These are phyloP conservation scores for Pichia gijzeniarum DNA, from an alignment of 805 yeast species.

Conservation along the genomic window DNA sequence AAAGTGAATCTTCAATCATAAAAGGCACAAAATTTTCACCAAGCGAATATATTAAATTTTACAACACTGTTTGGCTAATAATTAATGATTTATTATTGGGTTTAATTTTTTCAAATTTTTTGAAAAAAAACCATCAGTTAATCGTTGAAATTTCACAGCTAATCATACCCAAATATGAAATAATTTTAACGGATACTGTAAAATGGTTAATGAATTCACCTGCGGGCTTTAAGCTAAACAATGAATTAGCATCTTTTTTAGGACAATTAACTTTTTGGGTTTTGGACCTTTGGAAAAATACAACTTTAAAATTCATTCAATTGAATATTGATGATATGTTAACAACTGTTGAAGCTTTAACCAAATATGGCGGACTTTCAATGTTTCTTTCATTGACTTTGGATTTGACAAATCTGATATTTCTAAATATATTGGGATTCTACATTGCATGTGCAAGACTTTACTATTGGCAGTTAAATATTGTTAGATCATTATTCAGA, in stretches of 20 bases:
- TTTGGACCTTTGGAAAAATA: conserved; percentile 53
- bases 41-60: conserved; percentile 67
- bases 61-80: conserved; percentile 84
- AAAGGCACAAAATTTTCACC: conserved; percentile 34
- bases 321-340: conserved; percentile 15
- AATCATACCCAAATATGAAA: conserved; percentile 31
- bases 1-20: conserved; percentile 35
- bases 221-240: conserved; percentile 87
- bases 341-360: conserved; percentile 13
- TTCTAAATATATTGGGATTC: conserved; percentile 70
- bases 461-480: conserved; percentile 66
- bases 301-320: conserved; percentile 15
- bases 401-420: conserved; percentile 57
- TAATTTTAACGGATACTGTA: conserved; percentile 36
- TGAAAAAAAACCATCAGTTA: conserved; percentile 23
- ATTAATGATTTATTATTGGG: conserved; percentile 80
- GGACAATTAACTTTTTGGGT: conserved; percentile 88
- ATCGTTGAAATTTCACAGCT: conserved; percentile 10
- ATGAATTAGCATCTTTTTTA: conserved; percentile 75
- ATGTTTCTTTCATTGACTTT: conserved; percentile 58
- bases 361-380: conserved; percentile 50
- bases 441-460: conserved; percentile 74
- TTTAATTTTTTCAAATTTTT: conserved; percentile 42
- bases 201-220: conserved; percentile 83
- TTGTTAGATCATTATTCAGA: conserved; percentile 68